Base-by-base conservation (phyloP, 305 asterid species). In the Fraxinus dipetala region DNA sequence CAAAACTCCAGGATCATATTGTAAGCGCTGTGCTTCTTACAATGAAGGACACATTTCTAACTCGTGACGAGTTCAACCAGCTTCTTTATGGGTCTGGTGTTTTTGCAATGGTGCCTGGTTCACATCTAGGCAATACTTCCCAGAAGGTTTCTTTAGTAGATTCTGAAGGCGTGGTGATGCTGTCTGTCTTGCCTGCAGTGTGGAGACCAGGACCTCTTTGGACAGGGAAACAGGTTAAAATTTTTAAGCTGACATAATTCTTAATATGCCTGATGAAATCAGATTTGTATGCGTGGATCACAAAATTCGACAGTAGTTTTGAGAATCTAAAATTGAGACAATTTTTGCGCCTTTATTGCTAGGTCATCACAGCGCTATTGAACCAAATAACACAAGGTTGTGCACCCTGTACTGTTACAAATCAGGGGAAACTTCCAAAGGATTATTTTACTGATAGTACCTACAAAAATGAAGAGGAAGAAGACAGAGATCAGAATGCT, bases 191-290 rank as follows among this genome's bases (percentile, higher is more conserved):
- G 87, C 99, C 99, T 59, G 81, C 98, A 76, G 84, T 93, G 51
- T 94, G 94, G 98, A 94, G 92, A 87, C 99, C 99, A 54, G 88
- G 87, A 87, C 99, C 97, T 82, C 97, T 94, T 84, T 96, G 99
- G 99, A 96, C 99, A 14, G 99, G 99, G 84, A 96, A 96, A 78
- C 99, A 96, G 99, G 99, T 96, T 78, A 86, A 79, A 4, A 77
- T 5, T 35, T 32, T 2, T 32, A 77, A 26, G 79, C 81, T 70
- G 6, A 67, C 61, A 16, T 30, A 16, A 20, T 77, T 18, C 40
- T 75, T 7, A 75, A 81, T 75, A 77, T 38, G 32, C 43, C 69
- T 51, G 72, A 36, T 10, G 14, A 40, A 30, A n/a, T 80, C 31
- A 30, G 38, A 31, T 14, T 16, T 36, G 24, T 56, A 63, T 75